Base-by-base conservation (phyloP, 257 asterid genomes). In the Coffea canephora region DNA sequence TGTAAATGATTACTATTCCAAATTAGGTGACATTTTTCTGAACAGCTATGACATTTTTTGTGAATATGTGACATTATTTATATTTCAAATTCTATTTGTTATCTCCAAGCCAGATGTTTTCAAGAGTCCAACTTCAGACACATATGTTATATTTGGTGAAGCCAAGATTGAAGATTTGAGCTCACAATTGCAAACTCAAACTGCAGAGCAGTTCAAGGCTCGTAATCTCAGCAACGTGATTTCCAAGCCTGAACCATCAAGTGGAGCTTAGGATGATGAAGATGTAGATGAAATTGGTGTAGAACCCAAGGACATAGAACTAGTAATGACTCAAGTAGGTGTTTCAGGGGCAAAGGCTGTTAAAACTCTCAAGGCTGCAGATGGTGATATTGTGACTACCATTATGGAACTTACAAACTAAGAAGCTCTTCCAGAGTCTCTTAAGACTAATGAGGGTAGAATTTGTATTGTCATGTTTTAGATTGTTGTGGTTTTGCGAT, bases 81-180 rank as follows among this genome's bases (percentile, higher is more conserved):
- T 48, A 8, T 8, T 48, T 48, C 52, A 48, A 14, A 48, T 48
- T 48, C 12, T 91, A 62, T 89, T 87, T 74, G 90, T 89, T 79
- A 89, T 89, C 83, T 89, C 92, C 71, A 91, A 89, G 80, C 96
- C 95, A 21, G 95, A 91, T 70, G 93, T 91, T 71, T 89, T 87
- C 90, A 91, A 91, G 91, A 89, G 96, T 84, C 93, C 96, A 31
- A 87, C 83, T 69, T 88, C 94, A 49, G 96, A 91, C 78, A 91
- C 92, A 0, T 91, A 87, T 54, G 89, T 91, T 18, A 87, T 48
- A 48, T 48, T 48, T 48, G 52, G 52, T 8, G 52, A 48, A 48
- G 52, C 52, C 52, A 48, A 48, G 92, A 87, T 91, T 41, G 93
- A 87, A 82, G 90, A 89, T 55, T 78, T 88, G 87, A 89, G 90